Conservation (phyloP, 352 stramenopile genomes). For the Lagenidium sp. region DNA sequence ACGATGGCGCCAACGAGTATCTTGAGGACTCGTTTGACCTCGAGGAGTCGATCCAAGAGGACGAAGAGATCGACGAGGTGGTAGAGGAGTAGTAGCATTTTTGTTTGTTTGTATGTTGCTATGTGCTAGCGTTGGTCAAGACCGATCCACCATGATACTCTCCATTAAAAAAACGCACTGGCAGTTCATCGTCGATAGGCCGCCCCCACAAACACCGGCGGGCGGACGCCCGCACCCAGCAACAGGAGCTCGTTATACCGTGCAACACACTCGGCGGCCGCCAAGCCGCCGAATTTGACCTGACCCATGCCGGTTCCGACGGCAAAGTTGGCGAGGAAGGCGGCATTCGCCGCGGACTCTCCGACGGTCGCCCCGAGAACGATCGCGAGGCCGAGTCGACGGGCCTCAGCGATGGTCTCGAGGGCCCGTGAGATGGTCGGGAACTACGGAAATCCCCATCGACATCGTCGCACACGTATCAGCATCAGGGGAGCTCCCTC, state of each 20-base stretch:
- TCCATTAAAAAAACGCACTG: background rate
- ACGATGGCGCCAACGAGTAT: constrained; percentile 33
- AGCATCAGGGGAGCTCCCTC: too few relatives aligned
- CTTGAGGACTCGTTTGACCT: constrained; percentile 69
- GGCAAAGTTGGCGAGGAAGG: constrained; percentile 34
- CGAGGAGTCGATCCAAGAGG: constrained; percentile 61
- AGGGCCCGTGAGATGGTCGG: constrained; percentile 36
- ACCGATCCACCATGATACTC: too few relatives aligned
- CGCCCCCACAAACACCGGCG: constrained; percentile 33
- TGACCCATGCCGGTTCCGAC: constrained; percentile 45
- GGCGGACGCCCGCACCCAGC: constrained; percentile 19
- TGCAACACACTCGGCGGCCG: constrained; percentile 26
- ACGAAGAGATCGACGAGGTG: constrained; percentile 17
- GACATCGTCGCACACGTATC: too few relatives aligned
- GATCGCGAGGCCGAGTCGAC: constrained; percentile 39
- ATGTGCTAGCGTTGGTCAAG: too few relatives aligned
- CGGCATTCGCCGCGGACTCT: constrained; percentile 12
- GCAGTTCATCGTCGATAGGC: constrained; percentile 17
- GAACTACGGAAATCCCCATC: constrained; percentile 17
- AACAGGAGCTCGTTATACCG: constrained; percentile 54
- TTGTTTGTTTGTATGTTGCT: too few relatives aligned
- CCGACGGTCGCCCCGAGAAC: constrained; percentile 32
- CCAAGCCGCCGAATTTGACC: constrained; percentile 63
- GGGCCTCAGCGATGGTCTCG: constrained; percentile 27
- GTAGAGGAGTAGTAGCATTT: background rate